These are phyloP conservation scores for Prosopis cineraria DNA, from an alignment of 306 rosid species.

Conservation along the genomic window DNA sequence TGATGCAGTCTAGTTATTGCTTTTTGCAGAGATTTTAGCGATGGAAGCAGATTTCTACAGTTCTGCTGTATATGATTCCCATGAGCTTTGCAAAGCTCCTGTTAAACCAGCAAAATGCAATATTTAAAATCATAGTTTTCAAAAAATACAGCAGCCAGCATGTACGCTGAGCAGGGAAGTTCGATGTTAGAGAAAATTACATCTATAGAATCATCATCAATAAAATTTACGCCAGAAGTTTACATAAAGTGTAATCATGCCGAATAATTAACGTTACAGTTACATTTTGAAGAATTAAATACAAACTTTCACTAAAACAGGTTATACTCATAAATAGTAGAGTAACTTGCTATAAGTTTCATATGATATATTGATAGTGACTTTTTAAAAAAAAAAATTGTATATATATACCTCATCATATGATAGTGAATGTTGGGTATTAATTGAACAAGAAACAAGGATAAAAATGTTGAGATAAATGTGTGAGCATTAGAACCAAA, in stretches of 20 bases:
- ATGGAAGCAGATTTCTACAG: slow-evolving; percentile 72
- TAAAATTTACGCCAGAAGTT: neutral
- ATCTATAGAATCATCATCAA: neutral
- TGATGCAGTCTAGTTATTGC: slow-evolving; percentile 77
- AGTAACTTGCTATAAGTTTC: neutral
- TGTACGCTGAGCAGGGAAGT: neutral
- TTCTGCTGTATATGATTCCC: slow-evolving; percentile 77
- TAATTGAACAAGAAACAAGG: too few species aligned
- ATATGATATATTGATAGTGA: too few species aligned
- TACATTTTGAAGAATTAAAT: neutral
- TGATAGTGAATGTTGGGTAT: too few species aligned
- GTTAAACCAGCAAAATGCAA: slow-evolving; percentile 36
- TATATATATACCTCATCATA: too few species aligned
- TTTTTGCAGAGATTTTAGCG: slow-evolving; percentile 80
- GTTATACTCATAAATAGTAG: neutral
- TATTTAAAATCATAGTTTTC: slow-evolving; percentile 6
- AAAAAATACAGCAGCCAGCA: neutral
- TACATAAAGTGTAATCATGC: neutral
- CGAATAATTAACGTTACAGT: neutral
- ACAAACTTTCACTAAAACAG: too few species aligned
- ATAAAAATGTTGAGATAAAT: too few species aligned
- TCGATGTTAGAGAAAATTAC: neutral
- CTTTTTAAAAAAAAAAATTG: neutral
- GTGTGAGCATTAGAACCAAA: too few species aligned
- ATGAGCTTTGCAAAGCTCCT: slow-evolving; percentile 88